Base-by-base conservation (phyloP, 116 monocot genomes). In the Cymodocea nodosa region DNA sequence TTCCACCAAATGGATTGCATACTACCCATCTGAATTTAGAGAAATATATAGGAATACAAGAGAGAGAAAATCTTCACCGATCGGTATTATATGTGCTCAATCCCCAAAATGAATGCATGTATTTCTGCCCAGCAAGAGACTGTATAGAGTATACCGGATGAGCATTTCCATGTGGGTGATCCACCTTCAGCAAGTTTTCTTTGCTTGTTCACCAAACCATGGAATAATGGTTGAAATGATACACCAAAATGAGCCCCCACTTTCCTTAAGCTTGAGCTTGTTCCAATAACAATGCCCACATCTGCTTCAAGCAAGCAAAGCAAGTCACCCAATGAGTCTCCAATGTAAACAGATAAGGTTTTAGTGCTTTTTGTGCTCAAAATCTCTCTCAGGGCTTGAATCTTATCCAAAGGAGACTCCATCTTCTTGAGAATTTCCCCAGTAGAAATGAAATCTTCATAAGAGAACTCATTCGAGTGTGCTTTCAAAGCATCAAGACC, bases 241-340 rank as follows among this genome's bases (percentile, higher is more conserved):
- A 86, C 79, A 69, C 86, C 97, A 67, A 83, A 98, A 2, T 73
- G 88, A 52, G 57, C 59, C 50, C 77, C 92, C 0, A 90, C 83
- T 62, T 65, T 91, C 72, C 85, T 83, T 59, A 98, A 74, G 76
- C 77, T 98, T 68, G 63, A 36, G 35, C 86, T 98, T 17, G 92
- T 86, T 60, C 92, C 98, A 44, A 98, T 59, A 10, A 98, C 98
- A 52, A 98, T 89, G 15, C 98, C 98, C 16, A 98, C 73, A 71
- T 98, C 98, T 12, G 98, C 98, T 82, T 91, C 85, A 17, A 98
- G 76, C 40, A 98, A 76, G 68, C 98, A 98, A 4, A 98, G 81
- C 59, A 98, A 62, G 66, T 98, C 98, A 15, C 92, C 98, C 9
- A 86, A 71, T 1, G 98, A 89, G 66, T 92, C 92, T 15, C 98